Conservation (phyloP, 2,329 filamentous ascomycete genomes). For the Pseudopithomyces maydicus region DNA sequence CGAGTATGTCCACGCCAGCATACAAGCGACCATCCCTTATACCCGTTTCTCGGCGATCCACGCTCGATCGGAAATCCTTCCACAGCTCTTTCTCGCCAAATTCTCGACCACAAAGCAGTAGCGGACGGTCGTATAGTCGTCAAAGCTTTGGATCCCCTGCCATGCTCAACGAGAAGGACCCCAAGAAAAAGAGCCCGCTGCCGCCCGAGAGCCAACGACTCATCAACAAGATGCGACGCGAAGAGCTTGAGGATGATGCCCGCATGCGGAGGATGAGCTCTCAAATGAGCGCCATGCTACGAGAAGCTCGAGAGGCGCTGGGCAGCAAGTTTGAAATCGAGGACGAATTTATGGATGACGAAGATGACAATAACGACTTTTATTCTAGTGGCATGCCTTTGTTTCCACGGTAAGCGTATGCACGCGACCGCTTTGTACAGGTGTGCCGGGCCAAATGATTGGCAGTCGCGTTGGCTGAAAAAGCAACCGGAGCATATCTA, state of each 20-base stretch:
- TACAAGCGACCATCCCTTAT: constrained; percentile 49
- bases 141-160: constrained; percentile 39
- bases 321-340: constrained; percentile 56
- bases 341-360: constrained; percentile 27
- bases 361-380: constrained; percentile 34
- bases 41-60: constrained; percentile 48
- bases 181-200: constrained; percentile 38
- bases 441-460: neutral
- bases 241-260: constrained; percentile 78
- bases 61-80: constrained; percentile 26
- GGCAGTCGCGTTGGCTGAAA: neutral
- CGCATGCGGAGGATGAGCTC: constrained; percentile 80
- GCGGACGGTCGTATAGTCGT: constrained; percentile 31
- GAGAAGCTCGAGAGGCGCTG: constrained; percentile 84
- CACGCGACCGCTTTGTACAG: neutral
- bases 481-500: neutral
- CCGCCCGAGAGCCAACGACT: constrained; percentile 73
- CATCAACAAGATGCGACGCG: constrained; percentile 71
- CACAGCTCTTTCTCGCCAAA: constrained; percentile 18
- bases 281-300: constrained; percentile 83
- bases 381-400: constrained; percentile 23
- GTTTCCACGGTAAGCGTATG: constrained; percentile 11
- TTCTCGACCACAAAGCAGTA: constrained; percentile 17
- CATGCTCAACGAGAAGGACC: constrained; percentile 23
- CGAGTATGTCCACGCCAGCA: constrained; percentile 21